Evolutionary conservation across 306 rosid species (phyloP).

Genomic region (Sicyos edulis): DNA sequence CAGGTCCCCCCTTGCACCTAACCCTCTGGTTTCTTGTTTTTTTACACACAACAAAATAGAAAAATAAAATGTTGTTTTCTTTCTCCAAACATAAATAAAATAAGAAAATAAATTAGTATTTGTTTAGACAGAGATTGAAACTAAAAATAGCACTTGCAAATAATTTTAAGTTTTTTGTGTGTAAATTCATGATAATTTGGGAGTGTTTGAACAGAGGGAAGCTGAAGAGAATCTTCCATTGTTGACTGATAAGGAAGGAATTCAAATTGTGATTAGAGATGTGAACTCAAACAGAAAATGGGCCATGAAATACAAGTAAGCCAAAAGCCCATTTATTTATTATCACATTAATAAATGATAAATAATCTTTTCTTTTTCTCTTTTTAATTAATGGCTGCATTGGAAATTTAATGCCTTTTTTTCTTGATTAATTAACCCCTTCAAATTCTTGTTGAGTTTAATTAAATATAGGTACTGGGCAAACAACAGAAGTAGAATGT

Average conservation of each 20-base stretch:
- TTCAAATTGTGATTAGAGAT: constrained; percentile 37
- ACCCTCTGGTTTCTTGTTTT: too few species aligned
- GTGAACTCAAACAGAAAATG: constrained; percentile 35
- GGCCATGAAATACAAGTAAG: constrained; percentile 53
- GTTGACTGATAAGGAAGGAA: constrained; percentile 41
- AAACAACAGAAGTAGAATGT: constrained; percentile 59
- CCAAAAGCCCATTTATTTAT: background rate
- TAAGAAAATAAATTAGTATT: too few species aligned
- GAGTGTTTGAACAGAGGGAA: constrained; percentile 33
- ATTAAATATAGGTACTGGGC: constrained; percentile 44
- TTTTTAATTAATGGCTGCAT: background rate
- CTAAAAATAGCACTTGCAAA: too few species aligned
- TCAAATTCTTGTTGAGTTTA: background rate
- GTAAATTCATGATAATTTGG: too few species aligned
- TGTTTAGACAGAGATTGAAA: too few species aligned
- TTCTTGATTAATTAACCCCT: constrained; percentile 7
- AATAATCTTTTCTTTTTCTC: too few species aligned
- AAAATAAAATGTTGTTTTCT: too few species aligned
- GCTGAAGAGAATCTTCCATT: constrained; percentile 53
- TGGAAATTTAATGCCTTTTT: background rate
- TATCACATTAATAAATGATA: background rate
- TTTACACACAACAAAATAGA: too few species aligned
- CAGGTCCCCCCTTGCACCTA: too few species aligned
- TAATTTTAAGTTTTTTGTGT: too few species aligned
- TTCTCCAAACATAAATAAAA: too few species aligned